Evolutionary conservation across 805 yeast genomes (phyloP).

Genomic region (Starmerella riodocensis): DNA sequence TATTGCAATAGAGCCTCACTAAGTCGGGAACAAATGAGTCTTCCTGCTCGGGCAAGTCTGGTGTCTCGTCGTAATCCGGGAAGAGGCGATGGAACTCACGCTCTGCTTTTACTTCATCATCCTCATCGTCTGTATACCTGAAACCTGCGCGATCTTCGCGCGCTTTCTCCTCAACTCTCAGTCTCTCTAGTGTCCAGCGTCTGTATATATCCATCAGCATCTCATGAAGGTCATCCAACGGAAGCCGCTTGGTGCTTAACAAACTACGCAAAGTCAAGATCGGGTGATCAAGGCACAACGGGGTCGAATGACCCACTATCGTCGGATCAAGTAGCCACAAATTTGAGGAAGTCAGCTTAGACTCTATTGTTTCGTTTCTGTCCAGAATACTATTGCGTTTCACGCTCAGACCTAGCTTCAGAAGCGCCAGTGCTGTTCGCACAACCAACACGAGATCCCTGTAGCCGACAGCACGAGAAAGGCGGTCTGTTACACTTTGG

Average conservation of each 20-base stretch:
- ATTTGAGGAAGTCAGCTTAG: background rate
- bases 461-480: slow-evolving; percentile 6
- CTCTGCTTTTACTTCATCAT: slow-evolving; percentile 41
- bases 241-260: background rate
- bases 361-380: background rate
- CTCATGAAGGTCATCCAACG: background rate
- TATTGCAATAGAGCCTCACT: slow-evolving; percentile 26
- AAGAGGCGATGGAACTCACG: slow-evolving; percentile 68
- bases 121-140: slow-evolving; percentile 48
- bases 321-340: slow-evolving; percentile 12
- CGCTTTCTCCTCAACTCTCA: slow-evolving; percentile 51
- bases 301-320: background rate
- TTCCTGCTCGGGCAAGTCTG: background rate
- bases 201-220: slow-evolving; percentile 52
- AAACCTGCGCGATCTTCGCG: slow-evolving; percentile 50
- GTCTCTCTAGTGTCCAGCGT: slow-evolving; percentile 66
- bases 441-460: slow-evolving; percentile 13
- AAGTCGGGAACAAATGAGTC: slow-evolving; percentile 23
- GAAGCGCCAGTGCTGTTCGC: slow-evolving; percentile 6
- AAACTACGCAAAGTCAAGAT: slow-evolving; percentile 22
- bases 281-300: slow-evolving; percentile 3
- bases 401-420: slow-evolving; percentile 10
- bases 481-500: slow-evolving; percentile 1
- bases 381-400: no score
- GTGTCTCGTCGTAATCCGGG: slow-evolving; percentile 49